These are phyloP conservation scores for Hypoxylon rickii DNA, from an alignment of 495 filamentous ascomycete species.

Conservation along the genomic window DNA sequence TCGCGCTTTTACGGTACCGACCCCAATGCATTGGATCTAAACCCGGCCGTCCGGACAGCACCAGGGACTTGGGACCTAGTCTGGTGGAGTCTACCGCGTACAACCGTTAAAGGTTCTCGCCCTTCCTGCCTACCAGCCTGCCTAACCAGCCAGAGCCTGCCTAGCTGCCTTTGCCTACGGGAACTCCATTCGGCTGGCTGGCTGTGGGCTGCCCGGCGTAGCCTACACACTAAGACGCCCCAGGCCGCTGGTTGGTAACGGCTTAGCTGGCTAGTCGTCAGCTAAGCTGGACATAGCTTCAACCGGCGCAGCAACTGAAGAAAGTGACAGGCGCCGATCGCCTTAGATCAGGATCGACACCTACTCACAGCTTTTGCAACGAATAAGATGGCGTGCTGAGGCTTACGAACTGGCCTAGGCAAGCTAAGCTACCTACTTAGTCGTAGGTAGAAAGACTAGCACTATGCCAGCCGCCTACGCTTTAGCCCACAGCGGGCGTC, in stretches of 20 bases:
- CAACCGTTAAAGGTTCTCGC: slow-evolving; percentile 13
- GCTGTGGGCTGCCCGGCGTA: not conserved
- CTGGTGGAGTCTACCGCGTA: slow-evolving; percentile 3
- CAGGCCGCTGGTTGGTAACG: not conserved
- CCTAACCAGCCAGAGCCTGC: too few relatives aligned
- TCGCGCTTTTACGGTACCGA: not conserved
- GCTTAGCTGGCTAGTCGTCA: not conserved
- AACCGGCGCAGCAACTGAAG: not conserved
- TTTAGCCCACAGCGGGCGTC: not conserved
- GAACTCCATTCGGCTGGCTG: not conserved
- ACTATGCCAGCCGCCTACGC: not conserved
- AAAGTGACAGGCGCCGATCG: slow-evolving; percentile 26
- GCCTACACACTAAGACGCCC: not conserved
- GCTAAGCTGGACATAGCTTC: not conserved
- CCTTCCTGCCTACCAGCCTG: too few relatives aligned
- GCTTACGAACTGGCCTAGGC: too few relatives aligned
- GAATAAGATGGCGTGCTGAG: slow-evolving; percentile 9
- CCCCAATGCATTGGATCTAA: too few relatives aligned
- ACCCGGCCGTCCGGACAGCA: not conserved
- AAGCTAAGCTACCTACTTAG: too few relatives aligned
- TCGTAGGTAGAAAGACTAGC: not conserved
- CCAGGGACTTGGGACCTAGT: slow-evolving; percentile 3
- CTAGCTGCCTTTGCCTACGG: too few relatives aligned
- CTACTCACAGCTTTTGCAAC: not conserved
- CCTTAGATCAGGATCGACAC: slow-evolving; percentile 22